phyloP scores from a whole-genome alignment of 2,329 filamentous ascomycete genomes.

The Grosmannia serpens region DNA sequence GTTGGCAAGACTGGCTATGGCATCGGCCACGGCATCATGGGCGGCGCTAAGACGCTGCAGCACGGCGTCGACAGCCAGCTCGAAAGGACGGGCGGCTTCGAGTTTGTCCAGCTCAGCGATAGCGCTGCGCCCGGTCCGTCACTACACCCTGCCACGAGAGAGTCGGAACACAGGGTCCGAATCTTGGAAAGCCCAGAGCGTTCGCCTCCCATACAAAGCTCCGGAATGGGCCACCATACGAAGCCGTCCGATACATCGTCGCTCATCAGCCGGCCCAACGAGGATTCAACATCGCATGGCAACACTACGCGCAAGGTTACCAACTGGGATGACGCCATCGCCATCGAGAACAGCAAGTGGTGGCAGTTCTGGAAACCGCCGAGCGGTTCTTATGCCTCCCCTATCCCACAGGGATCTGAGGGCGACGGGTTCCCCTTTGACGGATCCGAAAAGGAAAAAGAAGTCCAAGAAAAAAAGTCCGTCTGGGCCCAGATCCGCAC shows the following conservation, averaged over 20 bases:
- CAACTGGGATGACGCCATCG: slow-evolving; percentile 37
- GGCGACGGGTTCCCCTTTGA: slow-evolving; percentile 29
- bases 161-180: neutral
- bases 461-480: slow-evolving; percentile 29
- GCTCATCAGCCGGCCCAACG: slow-evolving; percentile 6
- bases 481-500: slow-evolving; percentile 39
- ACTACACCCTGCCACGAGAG: slow-evolving; percentile 1
- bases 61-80: slow-evolving; percentile 40
- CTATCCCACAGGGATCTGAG: slow-evolving; percentile 45
- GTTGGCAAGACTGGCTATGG: slow-evolving; percentile 35
- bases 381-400: slow-evolving; percentile 47
- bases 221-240: slow-evolving; percentile 18
- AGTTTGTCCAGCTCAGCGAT: slow-evolving; percentile 15
- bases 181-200: neutral
- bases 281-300: slow-evolving; percentile 14
- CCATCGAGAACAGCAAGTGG: slow-evolving; percentile 35
- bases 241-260: slow-evolving; percentile 21
- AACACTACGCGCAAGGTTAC: slow-evolving; percentile 42
- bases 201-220: neutral
- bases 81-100: slow-evolving; percentile 45
- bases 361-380: slow-evolving; percentile 57
- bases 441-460: slow-evolving; percentile 8
- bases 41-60: slow-evolving; percentile 33
- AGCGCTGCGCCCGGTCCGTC: slow-evolving; percentile 3
- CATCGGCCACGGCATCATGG: slow-evolving; percentile 36